Evolutionary conservation across 1,284 basidiomycete species (phyloP), one percentile per base, ranked within the genome.

Genomic region (Wolfiporia cocos): DNA sequence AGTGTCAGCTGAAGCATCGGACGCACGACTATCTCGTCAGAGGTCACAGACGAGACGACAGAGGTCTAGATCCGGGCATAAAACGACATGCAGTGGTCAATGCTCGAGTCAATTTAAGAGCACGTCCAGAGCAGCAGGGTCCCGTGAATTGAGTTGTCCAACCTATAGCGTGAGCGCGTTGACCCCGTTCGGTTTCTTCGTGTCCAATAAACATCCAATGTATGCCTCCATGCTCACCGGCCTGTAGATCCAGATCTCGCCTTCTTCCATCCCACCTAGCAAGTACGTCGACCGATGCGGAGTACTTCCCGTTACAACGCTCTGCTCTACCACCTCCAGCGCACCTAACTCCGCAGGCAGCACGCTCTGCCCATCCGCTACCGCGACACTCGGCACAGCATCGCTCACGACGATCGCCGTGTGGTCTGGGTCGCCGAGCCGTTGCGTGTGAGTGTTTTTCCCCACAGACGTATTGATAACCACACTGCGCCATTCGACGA

Each of bases 401-500:
- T 67, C 65, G 28, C 45, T 34, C 26, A 64, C 59, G 22, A 67
- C 55, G 33, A 66, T 54, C n/a, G 64, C 64, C 9, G 65, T 67
- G 37, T 67, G 66, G 32, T 67, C 65, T n/a, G 65, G 65, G 28
- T 53, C 47, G 4, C 65, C 65, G 19, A 67, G 41, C 4, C 49
- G 48, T 36, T 55, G 43, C 29, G 49, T 52, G 18, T 44, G 46
- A 17, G 24, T 22, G 18, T 10, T 7, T 10, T 19, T 11, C 9
- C 53, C 51, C 7, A 20, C 41, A 11, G 52, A 61, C 38, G 49
- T 52, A n/a, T 54, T 54, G 22, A 74, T 64, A 39, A 58, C 59
- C 34, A 64, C 70, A 39, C 48, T 58, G 31, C 65, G 54, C 76
- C 76, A 79, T 49, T 79, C 71, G 30, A 74, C 68, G 39, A 80